Conservation (phyloP, 495 filamentous ascomycete genomes). For the Penicillium diatomitis region DNA sequence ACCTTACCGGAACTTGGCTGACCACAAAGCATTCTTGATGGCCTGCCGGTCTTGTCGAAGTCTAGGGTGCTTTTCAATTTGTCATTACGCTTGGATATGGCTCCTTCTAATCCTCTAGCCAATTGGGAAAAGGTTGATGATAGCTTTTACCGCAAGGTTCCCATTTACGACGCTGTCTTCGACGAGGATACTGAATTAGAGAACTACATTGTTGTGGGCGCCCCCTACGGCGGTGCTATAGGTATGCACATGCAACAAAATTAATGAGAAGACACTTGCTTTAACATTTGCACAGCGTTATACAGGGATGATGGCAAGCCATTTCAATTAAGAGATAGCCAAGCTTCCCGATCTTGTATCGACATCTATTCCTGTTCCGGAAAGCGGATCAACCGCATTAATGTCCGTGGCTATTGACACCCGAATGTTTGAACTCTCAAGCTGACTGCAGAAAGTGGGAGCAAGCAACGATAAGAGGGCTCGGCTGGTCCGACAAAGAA, state of each 20-base stretch:
- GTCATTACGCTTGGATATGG: slow-evolving; percentile 19
- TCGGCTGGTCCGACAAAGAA: slow-evolving; percentile 97
- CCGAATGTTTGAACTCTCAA: not conserved
- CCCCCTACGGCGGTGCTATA: slow-evolving; percentile 89
- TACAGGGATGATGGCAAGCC: slow-evolving; percentile 82
- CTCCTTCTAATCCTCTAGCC: slow-evolving; percentile 58
- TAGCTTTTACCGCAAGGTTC: slow-evolving; percentile 86
- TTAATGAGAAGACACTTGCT: not conserved
- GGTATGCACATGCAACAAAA: slow-evolving; percentile 43
- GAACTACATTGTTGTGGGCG: slow-evolving; percentile 85
- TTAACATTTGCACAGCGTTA: slow-evolving; percentile 49
- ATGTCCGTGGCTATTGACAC: slow-evolving; percentile 31
- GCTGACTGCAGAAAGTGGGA: slow-evolving; percentile 61
- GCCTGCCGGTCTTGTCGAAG: slow-evolving; percentile 5
- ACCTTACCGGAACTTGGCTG: slow-evolving; percentile 11
- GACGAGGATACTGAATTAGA: slow-evolving; percentile 88
- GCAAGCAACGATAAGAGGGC: slow-evolving; percentile 74
- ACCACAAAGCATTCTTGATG: not conserved
- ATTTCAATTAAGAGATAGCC: slow-evolving; percentile 61
- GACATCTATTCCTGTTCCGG: slow-evolving; percentile 92
- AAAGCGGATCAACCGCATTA: slow-evolving; percentile 64
- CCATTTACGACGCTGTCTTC: slow-evolving; percentile 87
- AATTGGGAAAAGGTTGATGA: slow-evolving; percentile 91
- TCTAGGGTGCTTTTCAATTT: slow-evolving; percentile 8
- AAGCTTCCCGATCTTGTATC: slow-evolving; percentile 71